Base-by-base conservation (phyloP, 2,329 filamentous ascomycete genomes). In the Epichloe aotearoae region DNA sequence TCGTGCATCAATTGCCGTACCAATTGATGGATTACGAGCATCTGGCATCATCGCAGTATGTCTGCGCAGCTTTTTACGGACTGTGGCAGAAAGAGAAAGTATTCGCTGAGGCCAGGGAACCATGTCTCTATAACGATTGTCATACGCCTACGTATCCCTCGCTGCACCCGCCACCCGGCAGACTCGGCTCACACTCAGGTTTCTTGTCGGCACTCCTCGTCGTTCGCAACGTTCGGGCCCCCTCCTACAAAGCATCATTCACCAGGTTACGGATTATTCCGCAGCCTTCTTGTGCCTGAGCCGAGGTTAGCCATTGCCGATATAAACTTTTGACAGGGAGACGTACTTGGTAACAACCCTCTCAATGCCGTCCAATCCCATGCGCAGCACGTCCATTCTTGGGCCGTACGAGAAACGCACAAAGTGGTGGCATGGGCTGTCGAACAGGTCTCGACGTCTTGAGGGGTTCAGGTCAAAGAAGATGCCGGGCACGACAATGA, bases 381-480 rank as follows among this genome's bases (percentile, higher is more conserved):
- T 81, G 75, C 84, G 82, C 51, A 94, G 71, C 39, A 80, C 79
- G 11, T 90, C 85, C 82, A 91, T 85, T 61, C 77, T 83, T 3
- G 88, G 88, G 0, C 88, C 88, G 63, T 93, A 95, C 51, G 84
- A 88, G 59, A 94, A 77, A 49, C 88, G 79, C 30, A 94, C 86
- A 65, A 91, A 94, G 70, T 93, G 85, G 69, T 97, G 91, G 69
- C 91, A 96, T 53, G 91, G 91, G 58, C 82, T 88, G 70, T 97
- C 91, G 58, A 97, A 97, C 58, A 97, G 69, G 67, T 97, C 91
- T 64, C 91, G 78, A 57, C 91, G 79, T 66, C 88, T 85, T 37
- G 86, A 84, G 4, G 91, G 91, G 72, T 97, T 97, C 56, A 97
- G 70, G 62, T 97, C 91, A 66, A 97, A 97, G 77, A 97, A 97